Base-by-base conservation (phyloP, 2,329 filamentous ascomycete species). In the Colletotrichum sojae region DNA sequence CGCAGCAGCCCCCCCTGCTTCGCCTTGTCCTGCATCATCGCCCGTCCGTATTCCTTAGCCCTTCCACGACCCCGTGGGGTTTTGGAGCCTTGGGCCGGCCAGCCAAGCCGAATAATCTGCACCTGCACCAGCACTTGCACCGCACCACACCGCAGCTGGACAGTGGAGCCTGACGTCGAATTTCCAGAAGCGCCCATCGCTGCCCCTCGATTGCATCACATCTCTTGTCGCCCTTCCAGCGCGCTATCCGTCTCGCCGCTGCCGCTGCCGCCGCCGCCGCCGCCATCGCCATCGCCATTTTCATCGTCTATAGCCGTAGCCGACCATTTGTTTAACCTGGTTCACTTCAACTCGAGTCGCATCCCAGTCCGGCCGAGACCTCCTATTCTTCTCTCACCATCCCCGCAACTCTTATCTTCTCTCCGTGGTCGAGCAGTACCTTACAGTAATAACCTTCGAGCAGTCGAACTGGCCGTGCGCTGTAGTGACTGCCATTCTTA, bases 61-160 rank as follows among this genome's bases (percentile, higher is more conserved):
- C 43, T 20, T 54, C 40, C 51, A 55, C 55, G 36, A 69, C 66
- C 66, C 62, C 62, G 66, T 69, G 66, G 66, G 66, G 66, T 69
- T 65, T 36, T 49, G 20, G 46, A 59, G 48, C 60, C 65, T 36
- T 59, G 65, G 40, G 54, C 45, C 48, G 53, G 60, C 46, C 53
- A 49, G 53, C 60, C 53, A 58, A 64, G 60, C 53, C 31, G 27
- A 52, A 53, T 61, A 48, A 53, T 45, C 48, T 61, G 48, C 56
- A 49, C 43, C 25, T 36, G 56, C 56, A 59, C 45, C 56, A 31
- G 45, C 55, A 48, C 22, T 43, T 20, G 56, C 56, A 59, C 40
- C 55, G 12, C 16, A 20, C 46, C 13, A 15, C 20, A 45, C 18
- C 40, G 48, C 48, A 31, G 16, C 49, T 8, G 55, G 10, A 18